Percentiles rank a stretch among this genome's conserved stretches.
Evolutionary conservation across 2,329 filamentous ascomycete species (phyloP).

Genomic region (Colletotrichum limetticola): DNA sequence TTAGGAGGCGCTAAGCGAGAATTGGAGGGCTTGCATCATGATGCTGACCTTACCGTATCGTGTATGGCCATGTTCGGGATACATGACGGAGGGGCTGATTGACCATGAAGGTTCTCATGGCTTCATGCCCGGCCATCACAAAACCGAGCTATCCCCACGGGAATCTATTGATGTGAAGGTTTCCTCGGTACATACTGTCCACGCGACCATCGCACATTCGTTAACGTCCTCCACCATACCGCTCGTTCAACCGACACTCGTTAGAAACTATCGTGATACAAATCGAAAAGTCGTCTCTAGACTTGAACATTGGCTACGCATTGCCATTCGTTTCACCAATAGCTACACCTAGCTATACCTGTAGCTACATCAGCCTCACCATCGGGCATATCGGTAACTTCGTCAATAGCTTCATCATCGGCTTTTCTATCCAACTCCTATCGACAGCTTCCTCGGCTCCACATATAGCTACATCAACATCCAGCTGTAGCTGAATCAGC

Average conservation of each 20-base stretch:
- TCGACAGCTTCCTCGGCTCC: no score
- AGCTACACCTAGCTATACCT: not conserved
- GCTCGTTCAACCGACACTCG: conserved; percentile 10
- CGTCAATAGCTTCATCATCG: not conserved
- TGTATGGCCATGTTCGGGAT: not conserved
- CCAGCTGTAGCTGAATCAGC: no score
- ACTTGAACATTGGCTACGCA: not conserved
- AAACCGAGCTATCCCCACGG: not conserved
- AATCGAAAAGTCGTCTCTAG: not conserved
- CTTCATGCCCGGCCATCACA: not conserved
- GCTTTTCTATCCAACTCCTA: no score
- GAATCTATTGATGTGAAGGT: not conserved
- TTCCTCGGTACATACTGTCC: not conserved
- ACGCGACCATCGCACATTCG: not conserved
- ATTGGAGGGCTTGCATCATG: conserved; percentile 4
- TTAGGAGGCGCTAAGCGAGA: not conserved
- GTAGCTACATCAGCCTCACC: no score
- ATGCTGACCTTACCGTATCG: not conserved
- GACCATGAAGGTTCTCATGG: conserved; percentile 9
- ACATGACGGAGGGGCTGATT: conserved; percentile 12
- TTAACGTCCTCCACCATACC: not conserved
- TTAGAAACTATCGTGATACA: not conserved
- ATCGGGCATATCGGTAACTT: no score
- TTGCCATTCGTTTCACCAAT: not conserved
- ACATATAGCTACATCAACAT: no score